Conservation (phyloP, 1,284 basidiomycete species). For the Naganishia sp. region DNA sequence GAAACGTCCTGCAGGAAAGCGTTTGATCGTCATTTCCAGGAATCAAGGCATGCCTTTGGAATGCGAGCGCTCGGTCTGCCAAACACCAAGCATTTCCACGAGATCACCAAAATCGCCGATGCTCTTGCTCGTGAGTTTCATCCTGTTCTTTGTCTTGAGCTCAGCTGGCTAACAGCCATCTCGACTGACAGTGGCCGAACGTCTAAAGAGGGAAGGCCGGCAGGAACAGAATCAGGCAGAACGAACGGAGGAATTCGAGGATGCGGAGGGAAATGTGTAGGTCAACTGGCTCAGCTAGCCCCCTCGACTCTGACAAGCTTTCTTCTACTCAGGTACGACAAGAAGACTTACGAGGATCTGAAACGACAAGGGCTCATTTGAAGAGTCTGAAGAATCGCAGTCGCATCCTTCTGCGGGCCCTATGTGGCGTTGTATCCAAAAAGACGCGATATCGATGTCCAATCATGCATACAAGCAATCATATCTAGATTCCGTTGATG, state of each 20-base stretch:
- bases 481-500: slow-evolving; percentile 36
- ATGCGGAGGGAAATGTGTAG: slow-evolving; percentile 88
- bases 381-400: slow-evolving; percentile 11
- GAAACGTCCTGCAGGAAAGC: slow-evolving; percentile 39
- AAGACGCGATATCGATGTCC: neutral
- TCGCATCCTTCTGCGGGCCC: neutral
- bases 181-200: slow-evolving; percentile 78
- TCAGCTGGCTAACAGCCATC: slow-evolving; percentile 12
- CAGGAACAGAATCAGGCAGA: slow-evolving; percentile 88
- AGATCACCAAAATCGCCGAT: slow-evolving; percentile 96
- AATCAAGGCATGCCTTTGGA: slow-evolving; percentile 94
- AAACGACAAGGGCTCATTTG: slow-evolving; percentile 53
- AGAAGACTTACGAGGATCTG: slow-evolving; percentile 53
- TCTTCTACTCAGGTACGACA: slow-evolving; percentile 37
- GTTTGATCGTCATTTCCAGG: slow-evolving; percentile 60
- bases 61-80: slow-evolving; percentile 97
- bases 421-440: neutral
- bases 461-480: slow-evolving; percentile 15
- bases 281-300: slow-evolving; percentile 55
- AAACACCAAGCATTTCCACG: slow-evolving; percentile 98
- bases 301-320: slow-evolving; percentile 29
- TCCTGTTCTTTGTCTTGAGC: neutral
- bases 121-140: slow-evolving; percentile 76
- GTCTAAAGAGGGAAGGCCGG: slow-evolving; percentile 88
- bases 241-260: slow-evolving; percentile 94